phyloP scores from a whole-genome alignment of 495 filamentous ascomycete species.

The Neurospora sp. region DNA sequence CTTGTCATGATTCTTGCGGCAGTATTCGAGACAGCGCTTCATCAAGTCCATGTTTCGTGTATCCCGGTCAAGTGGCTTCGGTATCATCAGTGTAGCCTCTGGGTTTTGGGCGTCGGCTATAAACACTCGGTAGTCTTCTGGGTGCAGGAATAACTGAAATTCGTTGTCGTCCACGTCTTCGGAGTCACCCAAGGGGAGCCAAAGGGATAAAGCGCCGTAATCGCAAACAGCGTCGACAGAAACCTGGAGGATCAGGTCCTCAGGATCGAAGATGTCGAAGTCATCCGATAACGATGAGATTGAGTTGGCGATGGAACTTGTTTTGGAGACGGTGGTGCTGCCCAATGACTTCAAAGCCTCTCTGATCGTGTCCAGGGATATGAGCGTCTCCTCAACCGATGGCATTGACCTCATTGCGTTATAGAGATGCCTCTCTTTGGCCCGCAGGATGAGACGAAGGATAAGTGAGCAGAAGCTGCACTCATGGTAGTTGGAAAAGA shows the following conservation, averaged over 20 bases:
- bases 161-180: not conserved
- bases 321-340: not conserved
- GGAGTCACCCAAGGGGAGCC: not conserved
- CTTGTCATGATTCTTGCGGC: constrained; percentile 16
- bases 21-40: constrained; percentile 8
- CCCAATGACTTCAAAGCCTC: not conserved
- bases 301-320: not conserved
- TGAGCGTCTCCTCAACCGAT: not conserved
- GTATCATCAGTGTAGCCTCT: not conserved
- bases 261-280: not conserved
- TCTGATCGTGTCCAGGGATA: not conserved
- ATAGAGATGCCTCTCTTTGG: not conserved
- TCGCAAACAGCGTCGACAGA: not conserved
- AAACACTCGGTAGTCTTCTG: not conserved
- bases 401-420: not conserved
- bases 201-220: not conserved
- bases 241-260: not conserved
- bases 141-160: not conserved
- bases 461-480: not conserved
- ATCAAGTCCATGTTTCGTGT: not conserved
- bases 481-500: not conserved
- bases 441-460: not conserved
- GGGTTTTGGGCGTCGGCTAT: not conserved
- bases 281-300: not conserved
- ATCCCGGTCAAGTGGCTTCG: not conserved